Evolutionary conservation across 495 filamentous ascomycete species (phyloP).

Genomic region (Penicillium samsonianum): DNA sequence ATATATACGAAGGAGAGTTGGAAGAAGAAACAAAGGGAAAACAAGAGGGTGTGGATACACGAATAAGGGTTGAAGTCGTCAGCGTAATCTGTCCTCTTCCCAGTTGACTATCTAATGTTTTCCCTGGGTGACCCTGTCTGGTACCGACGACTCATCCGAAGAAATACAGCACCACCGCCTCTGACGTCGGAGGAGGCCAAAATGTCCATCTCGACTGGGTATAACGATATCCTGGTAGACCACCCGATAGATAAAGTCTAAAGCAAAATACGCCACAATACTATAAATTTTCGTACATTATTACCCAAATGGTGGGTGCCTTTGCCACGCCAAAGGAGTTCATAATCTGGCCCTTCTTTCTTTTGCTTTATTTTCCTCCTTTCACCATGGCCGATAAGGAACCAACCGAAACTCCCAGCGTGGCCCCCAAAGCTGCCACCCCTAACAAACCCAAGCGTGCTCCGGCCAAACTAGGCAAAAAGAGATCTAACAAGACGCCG

Average conservation of each 20-base stretch:
- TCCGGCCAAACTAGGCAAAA: constrained; percentile 38
- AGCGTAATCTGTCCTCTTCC: no score
- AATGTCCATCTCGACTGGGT: no score
- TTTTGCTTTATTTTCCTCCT: constrained; percentile 26
- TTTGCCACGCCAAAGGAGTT: constrained; percentile 27
- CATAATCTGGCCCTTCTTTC: constrained; percentile 26
- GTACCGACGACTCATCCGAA: constrained; percentile 1
- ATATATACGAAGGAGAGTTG: no score
- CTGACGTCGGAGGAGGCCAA: constrained; percentile 36
- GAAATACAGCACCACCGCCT: constrained; percentile 8
- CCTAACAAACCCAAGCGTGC: constrained; percentile 32
- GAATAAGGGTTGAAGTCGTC: no score
- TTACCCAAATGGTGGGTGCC: no score
- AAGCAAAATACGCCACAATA: no score
- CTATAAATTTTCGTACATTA: no score
- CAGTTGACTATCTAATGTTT: background rate
- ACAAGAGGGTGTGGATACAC: no score
- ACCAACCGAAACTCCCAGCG: constrained; percentile 24
- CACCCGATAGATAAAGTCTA: no score
- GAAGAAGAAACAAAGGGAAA: background rate
- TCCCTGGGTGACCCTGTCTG: background rate
- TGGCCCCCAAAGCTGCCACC: constrained; percentile 21
- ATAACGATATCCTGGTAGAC: background rate
- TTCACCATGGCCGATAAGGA: constrained; percentile 43
- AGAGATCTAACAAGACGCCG: constrained; percentile 36